Base-by-base conservation (phyloP, 2,329 filamentous ascomycete species). In the Aureobasidium melanogenum region DNA sequence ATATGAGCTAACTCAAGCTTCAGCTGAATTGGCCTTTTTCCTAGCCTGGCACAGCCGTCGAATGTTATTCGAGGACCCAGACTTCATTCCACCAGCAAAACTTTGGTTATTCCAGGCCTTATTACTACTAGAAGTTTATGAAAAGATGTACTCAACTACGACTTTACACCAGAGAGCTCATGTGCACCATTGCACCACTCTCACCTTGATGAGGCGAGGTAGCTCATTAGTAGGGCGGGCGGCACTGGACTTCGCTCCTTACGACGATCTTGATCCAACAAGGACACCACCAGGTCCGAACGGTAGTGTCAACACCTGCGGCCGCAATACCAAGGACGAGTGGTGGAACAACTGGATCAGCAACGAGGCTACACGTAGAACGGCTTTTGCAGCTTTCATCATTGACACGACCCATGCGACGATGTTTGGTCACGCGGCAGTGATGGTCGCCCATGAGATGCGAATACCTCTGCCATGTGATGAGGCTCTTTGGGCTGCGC, bases 341-440 rank as follows among this genome's bases (percentile, higher is more conserved):
- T 94, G 89, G 80, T 99, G 94, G 94, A 89, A 91, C 68, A 86
- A 91, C 67, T 97, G 94, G 94, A 94, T 97, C 68, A 92, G 88
- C 14, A 91, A 91, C 55, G 94, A 99, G 72, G 89, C 93, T 1
- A 97, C 92, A 0, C 82, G 91, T 32, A 84, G 94, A 63, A 90
- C 88, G 3, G 94, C 93, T 0, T 97, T 97, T 75, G 91, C 89
- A 0, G 94, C 94, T 0, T 97, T 97, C 70, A 85, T 97, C 46
- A 87, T 97, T 66, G 94, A 99, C 72, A 96, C 92, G 5, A 95
- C 92, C 1, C 94, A 99, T 73, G 91, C 92, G 1, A 96, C 91
- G 30, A 97, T 99, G 88, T 97, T 97, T 73, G 94, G 93, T 0
- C 94, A 97, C 73, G 94, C 92, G 3, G 93, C 91, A 0, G 91